phyloP scores from a whole-genome alignment of 139 green algal species.

The Desmodesmus armatus region DNA sequence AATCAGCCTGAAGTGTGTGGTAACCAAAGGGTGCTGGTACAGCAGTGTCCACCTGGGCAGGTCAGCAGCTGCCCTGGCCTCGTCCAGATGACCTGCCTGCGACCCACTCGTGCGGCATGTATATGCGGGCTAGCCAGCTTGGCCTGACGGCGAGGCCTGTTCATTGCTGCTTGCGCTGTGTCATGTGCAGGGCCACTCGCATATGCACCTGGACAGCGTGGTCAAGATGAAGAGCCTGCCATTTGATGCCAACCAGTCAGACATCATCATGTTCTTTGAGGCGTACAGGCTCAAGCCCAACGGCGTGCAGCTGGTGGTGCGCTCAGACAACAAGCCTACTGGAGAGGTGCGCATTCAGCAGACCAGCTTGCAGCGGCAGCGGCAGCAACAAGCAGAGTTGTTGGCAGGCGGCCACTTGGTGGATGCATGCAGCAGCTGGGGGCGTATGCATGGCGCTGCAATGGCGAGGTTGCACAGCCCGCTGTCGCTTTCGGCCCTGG shows the following conservation, averaged over 20 bases:
- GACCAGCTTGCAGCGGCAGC: neutral
- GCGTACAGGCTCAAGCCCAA: conserved; percentile 72
- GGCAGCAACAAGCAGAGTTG: neutral
- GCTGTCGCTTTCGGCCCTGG: no score
- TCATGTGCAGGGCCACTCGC: conserved; percentile 44
- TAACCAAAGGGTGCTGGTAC: no score
- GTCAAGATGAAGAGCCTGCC: conserved; percentile 81
- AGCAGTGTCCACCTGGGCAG: no score
- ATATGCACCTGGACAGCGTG: conserved; percentile 70
- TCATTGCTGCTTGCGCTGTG: neutral
- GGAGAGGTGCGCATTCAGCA: conserved; percentile 60
- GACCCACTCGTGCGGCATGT: no score
- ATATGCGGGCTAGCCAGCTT: no score
- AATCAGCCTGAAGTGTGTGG: no score
- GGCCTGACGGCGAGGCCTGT: no score
- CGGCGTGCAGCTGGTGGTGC: conserved; percentile 74
- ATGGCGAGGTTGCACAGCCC: no score
- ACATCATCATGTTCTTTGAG: conserved; percentile 79
- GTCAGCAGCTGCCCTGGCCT: no score
- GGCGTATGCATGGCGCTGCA: neutral
- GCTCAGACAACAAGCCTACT: conserved; percentile 74
- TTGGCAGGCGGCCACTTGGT: neutral
- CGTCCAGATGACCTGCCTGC: no score
- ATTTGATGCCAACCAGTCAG: conserved; percentile 69
- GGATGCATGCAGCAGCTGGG: neutral